Conservation (phyloP, 768 basidiomycete species). For the Mycena sanguinolenta region DNA sequence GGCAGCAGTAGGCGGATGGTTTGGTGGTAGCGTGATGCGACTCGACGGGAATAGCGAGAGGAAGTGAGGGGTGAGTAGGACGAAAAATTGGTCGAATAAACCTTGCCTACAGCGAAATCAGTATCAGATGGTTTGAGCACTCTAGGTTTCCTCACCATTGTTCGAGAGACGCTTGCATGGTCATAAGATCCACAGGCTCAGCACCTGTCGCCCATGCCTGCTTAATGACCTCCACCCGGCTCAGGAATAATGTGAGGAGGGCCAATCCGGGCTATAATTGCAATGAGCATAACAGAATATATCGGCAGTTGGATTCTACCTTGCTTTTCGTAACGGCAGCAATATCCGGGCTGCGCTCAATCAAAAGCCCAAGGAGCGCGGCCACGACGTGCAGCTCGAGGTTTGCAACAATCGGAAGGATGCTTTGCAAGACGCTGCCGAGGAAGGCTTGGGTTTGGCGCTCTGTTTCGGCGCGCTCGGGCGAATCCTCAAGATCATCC, state of each 20-base stretch:
- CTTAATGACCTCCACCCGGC: slow-evolving; percentile 93
- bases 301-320: slow-evolving; percentile 55
- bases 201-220: slow-evolving; percentile 69
- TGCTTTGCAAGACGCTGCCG: slow-evolving; percentile 86
- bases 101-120: slow-evolving; percentile 70
- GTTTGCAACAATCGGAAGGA: slow-evolving; percentile 84
- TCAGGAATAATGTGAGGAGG: slow-evolving; percentile 90
- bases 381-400: slow-evolving; percentile 86
- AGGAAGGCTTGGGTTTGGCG: slow-evolving; percentile 93
- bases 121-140: slow-evolving; percentile 14
- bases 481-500: slow-evolving; percentile 74
- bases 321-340: slow-evolving; percentile 81
- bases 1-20: slow-evolving; percentile 44
- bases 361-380: slow-evolving; percentile 85
- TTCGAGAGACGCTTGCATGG: slow-evolving; percentile 77
- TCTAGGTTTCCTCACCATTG: slow-evolving; percentile 66
- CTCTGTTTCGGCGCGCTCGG: slow-evolving; percentile 79
- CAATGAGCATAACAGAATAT: neutral
- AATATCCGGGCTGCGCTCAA: slow-evolving; percentile 81
- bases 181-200: slow-evolving; percentile 69
- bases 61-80: slow-evolving; percentile 82
- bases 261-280: slow-evolving; percentile 86
- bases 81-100: slow-evolving; percentile 90
- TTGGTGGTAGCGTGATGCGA: slow-evolving; percentile 63
- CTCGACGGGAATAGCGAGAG: slow-evolving; percentile 91